Conservation (phyloP, 208 protist genomes). For the Polymyxa betae region DNA sequence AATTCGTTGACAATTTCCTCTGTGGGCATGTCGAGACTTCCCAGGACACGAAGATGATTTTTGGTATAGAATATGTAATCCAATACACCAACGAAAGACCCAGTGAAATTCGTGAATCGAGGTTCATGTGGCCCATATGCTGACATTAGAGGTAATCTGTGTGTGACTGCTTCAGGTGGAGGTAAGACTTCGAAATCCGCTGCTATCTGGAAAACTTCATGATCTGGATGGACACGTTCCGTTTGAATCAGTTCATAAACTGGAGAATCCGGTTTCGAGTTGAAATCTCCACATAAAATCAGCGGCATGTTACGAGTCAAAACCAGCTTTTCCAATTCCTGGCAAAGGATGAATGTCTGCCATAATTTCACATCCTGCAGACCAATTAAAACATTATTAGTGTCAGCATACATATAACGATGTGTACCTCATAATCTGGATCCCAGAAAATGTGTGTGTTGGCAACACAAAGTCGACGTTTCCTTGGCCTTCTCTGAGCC, state of each 20-base stretch:
- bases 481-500: neutral
- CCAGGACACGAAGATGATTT: neutral
- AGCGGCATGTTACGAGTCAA: slow-evolving; percentile 56
- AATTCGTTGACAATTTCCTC: neutral
- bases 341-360: slow-evolving; percentile 63
- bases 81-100: slow-evolving; percentile 55
- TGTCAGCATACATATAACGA: slow-evolving; percentile 2
- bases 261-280: slow-evolving; percentile 57
- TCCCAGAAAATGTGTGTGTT: slow-evolving; percentile 64
- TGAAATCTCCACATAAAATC: slow-evolving; percentile 63
- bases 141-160: neutral
- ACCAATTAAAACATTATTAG: slow-evolving; percentile 22
- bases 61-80: slow-evolving; percentile 62
- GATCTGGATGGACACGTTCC: neutral
- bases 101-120: slow-evolving; percentile 63
- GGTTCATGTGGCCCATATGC: slow-evolving; percentile 57
- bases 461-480: slow-evolving; percentile 56
- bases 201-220: neutral
- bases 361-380: slow-evolving; percentile 62
- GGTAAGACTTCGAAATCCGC: neutral
- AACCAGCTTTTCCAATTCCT: slow-evolving; percentile 60
- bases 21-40: neutral
- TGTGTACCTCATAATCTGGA: slow-evolving; percentile 60
- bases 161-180: neutral
- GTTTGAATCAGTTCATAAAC: neutral